These are phyloP conservation scores for Cercospora brassicicola DNA, from an alignment of 2,329 filamentous ascomycete species.

Conservation along the genomic window DNA sequence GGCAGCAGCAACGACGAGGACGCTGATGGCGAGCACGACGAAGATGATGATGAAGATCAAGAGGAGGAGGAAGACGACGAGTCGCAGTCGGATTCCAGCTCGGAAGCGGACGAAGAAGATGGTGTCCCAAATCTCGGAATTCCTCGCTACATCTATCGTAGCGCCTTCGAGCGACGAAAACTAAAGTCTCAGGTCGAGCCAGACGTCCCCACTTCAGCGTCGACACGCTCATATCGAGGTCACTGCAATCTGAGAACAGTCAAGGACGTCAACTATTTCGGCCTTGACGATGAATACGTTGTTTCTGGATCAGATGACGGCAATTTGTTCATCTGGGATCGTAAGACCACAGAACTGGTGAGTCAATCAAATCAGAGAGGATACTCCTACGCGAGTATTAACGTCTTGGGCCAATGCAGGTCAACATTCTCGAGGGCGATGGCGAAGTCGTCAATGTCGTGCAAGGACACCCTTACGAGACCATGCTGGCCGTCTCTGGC, in stretches of 20 bases:
- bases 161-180: slow-evolving; percentile 51
- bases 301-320: slow-evolving; percentile 67
- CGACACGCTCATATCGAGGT: slow-evolving; percentile 60
- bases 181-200: slow-evolving; percentile 55
- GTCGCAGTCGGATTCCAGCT: slow-evolving; percentile 30
- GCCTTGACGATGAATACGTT: slow-evolving; percentile 66
- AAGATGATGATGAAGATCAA: slow-evolving; percentile 33
- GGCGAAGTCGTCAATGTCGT: slow-evolving; percentile 70
- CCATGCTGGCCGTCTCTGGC: slow-evolving; percentile 64
- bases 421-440: slow-evolving; percentile 67
- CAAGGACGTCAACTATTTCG: slow-evolving; percentile 70
- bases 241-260: slow-evolving; percentile 68
- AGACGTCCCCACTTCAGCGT: slow-evolving; percentile 56
- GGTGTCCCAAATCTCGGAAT: slow-evolving; percentile 37
- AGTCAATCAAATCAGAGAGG: not conserved
- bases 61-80: slow-evolving; percentile 32
- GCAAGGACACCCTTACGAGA: slow-evolving; percentile 67
- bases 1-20: slow-evolving; percentile 22
- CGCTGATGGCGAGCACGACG: slow-evolving; percentile 32
- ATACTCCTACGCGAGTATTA: not conserved
- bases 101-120: slow-evolving; percentile 42
- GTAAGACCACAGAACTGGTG: slow-evolving; percentile 57
- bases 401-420: slow-evolving; percentile 18
- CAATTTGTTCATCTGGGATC: slow-evolving; percentile 69
- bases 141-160: slow-evolving; percentile 46